These are phyloP conservation scores for Russula sp. DNA, from an alignment of 768 basidiomycete species.

Conservation along the genomic window DNA sequence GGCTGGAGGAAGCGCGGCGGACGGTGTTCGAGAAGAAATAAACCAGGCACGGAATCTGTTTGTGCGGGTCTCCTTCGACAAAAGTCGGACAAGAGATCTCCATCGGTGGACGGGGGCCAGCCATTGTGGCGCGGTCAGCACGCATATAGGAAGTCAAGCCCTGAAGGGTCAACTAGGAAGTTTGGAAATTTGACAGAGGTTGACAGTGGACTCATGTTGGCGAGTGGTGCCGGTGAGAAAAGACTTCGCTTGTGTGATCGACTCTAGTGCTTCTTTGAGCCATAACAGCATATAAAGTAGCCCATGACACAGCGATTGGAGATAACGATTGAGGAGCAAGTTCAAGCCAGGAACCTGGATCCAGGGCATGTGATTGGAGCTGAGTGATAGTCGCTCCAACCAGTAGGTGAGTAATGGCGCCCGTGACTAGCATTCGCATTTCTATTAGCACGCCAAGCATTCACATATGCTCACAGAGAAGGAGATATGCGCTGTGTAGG, in stretches of 20 bases:
- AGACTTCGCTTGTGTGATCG: background rate
- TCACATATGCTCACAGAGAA: background rate
- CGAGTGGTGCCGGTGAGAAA: background rate
- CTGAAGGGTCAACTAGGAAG: background rate
- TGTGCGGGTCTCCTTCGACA: background rate
- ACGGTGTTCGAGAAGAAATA: background rate
- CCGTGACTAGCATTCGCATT: background rate
- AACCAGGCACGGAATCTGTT: background rate
- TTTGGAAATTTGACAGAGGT: background rate
- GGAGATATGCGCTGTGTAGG: background rate
- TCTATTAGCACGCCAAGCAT: background rate
- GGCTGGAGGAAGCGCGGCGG: background rate
- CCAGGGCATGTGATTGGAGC: constrained; percentile 2
- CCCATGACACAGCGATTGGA: background rate
- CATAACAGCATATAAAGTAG: background rate
- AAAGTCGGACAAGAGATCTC: background rate
- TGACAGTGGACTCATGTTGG: background rate
- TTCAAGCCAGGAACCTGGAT: constrained; percentile 14
- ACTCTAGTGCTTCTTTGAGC: background rate
- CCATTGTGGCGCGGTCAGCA: background rate
- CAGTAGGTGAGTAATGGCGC: background rate
- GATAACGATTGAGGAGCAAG: background rate
- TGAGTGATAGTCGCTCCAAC: background rate
- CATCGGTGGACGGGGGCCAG: background rate
- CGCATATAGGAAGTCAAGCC: background rate